These are phyloP conservation scores for Fusarium nurragi DNA, from an alignment of 2,329 filamentous ascomycete genomes.

Conservation along the genomic window DNA sequence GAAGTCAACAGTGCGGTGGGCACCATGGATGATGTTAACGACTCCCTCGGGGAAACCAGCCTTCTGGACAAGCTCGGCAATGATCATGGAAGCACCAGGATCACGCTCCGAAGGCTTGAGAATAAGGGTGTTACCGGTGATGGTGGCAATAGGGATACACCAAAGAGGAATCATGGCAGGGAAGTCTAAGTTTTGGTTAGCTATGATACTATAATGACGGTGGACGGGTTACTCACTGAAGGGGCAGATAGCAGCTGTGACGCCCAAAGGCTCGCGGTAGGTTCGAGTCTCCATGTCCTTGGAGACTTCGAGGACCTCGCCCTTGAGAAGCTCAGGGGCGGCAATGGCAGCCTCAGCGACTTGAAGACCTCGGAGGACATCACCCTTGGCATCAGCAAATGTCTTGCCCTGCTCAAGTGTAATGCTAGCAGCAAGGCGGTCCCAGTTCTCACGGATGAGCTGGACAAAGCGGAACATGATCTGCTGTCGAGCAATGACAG, in stretches of 20 bases:
- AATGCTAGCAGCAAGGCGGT: constrained; percentile 83
- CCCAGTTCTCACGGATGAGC: constrained; percentile 85
- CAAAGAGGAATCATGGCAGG: constrained; percentile 94
- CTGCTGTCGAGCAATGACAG: constrained; percentile 78
- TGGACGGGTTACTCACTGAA: constrained; percentile 70
- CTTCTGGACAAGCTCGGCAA: constrained; percentile 81
- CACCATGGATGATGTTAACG: constrained; percentile 83
- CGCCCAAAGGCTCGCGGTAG: constrained; percentile 83
- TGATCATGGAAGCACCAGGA: constrained; percentile 84
- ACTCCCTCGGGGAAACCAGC: constrained; percentile 85
- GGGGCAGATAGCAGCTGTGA: constrained; percentile 85
- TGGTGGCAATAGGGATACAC: constrained; percentile 85
- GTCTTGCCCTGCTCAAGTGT: constrained; percentile 91
- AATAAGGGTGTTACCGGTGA: constrained; percentile 84
- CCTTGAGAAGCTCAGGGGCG: constrained; percentile 83
- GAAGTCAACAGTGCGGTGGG: constrained; percentile 84
- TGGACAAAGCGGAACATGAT: constrained; percentile 89
- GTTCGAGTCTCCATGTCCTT: constrained; percentile 91
- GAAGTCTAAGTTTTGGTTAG: constrained; percentile 69
- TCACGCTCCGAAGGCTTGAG: constrained; percentile 89
- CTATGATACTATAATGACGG: not conserved
- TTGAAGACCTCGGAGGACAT: constrained; percentile 83
- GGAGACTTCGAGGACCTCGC: constrained; percentile 83
- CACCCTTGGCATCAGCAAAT: constrained; percentile 81
- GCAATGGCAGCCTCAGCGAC: constrained; percentile 85